Evolutionary conservation across 345 rosid species (phyloP).

Genomic region (Excoecaria agallocha): DNA sequence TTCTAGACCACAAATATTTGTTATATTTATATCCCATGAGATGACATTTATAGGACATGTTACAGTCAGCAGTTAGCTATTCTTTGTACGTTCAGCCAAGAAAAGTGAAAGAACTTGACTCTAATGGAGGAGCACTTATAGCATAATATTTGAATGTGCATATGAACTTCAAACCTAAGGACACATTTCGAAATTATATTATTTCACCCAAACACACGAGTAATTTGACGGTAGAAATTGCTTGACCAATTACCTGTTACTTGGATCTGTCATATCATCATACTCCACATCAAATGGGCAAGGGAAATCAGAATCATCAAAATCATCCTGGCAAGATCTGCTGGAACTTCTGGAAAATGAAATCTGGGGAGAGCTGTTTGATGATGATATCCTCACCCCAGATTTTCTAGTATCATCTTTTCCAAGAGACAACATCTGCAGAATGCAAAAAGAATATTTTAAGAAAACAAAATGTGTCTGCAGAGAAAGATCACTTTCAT

Average conservation of each 20-base stretch:
- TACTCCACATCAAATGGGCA: constrained; percentile 81
- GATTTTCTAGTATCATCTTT: constrained; percentile 55
- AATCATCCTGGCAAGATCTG: constrained; percentile 71
- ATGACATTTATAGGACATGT: not conserved
- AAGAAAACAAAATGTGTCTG: constrained; percentile 5
- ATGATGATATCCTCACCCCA: constrained; percentile 49
- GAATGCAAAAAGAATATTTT: constrained; percentile 9
- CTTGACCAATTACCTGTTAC: constrained; percentile 53
- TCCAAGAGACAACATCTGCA: constrained; percentile 47
- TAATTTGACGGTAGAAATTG: not conserved
- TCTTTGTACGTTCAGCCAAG: not conserved
- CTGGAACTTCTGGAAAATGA: constrained; percentile 77
- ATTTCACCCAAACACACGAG: not conserved
- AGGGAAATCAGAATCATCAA: constrained; percentile 69
- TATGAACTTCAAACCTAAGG: not conserved
- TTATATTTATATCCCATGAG: not conserved
- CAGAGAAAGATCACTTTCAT: not conserved
- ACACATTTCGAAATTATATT: not conserved
- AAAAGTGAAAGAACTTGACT: not conserved
- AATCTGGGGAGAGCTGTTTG: constrained; percentile 49
- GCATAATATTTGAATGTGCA: too few species aligned
- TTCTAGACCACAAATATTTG: not conserved
- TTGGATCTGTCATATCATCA: constrained; percentile 57
- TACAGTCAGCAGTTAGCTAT: not conserved
- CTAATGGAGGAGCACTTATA: not conserved